Evolutionary conservation across 345 rosid genomes (phyloP).

Genomic region (Ricinus communis): DNA sequence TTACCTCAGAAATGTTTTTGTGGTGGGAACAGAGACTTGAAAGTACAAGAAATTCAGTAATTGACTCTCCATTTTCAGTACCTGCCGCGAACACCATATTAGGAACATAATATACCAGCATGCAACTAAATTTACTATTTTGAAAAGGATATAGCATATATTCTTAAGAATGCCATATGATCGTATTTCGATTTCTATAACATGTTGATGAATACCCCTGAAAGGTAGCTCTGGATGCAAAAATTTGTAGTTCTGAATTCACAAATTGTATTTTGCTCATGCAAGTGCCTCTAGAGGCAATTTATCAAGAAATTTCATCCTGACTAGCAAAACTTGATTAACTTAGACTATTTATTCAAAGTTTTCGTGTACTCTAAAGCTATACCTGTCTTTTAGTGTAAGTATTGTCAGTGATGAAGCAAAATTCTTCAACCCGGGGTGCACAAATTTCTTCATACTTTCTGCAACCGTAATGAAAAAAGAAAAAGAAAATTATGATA

Average conservation of each 20-base stretch:
- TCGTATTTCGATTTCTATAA: not conserved
- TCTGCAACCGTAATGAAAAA: conserved; percentile 42
- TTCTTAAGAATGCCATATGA: not conserved
- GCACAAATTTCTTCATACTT: conserved; percentile 90
- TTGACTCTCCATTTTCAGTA: conserved; percentile 76
- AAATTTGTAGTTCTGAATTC: not conserved
- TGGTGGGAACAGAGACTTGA: conserved; percentile 75
- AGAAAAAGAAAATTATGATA: conserved; percentile 26
- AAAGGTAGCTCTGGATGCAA: not conserved
- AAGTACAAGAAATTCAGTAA: conserved; percentile 67
- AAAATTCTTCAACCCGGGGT: conserved; percentile 88
- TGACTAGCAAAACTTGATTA: not conserved
- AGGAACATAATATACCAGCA: conserved; percentile 31
- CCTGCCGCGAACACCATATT: conserved; percentile 48
- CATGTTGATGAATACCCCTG: not conserved
- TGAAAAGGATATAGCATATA: not conserved
- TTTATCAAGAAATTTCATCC: not conserved
- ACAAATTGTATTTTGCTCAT: not conserved
- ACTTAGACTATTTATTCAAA: too few species aligned
- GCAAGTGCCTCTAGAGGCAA: too few species aligned
- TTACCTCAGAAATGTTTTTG: conserved; percentile 89
- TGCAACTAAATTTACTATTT: not conserved
- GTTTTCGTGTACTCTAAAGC: not conserved
- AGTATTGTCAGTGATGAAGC: conserved; percentile 89
- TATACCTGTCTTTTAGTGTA: conserved; percentile 76